Evolutionary conservation across 192 early-diverging fungal genomes (phyloP).

Genomic region (Coemansia sp.): DNA sequence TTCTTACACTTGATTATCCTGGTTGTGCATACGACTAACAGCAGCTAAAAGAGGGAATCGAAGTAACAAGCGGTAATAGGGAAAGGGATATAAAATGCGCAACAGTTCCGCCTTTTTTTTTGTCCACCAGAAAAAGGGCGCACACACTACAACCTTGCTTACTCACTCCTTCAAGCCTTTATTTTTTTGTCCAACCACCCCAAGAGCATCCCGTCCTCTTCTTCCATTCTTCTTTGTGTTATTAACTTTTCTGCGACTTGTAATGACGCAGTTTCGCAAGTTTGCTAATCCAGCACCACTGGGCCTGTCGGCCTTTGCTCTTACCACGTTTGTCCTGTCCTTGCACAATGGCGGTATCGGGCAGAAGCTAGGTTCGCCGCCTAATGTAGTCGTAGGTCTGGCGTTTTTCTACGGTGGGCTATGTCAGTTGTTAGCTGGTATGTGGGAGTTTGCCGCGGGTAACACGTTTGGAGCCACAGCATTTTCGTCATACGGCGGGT

Average conservation of each 20-base stretch:
- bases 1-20: conserved; percentile 2
- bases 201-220: no score
- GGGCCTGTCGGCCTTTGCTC: conserved; percentile 58
- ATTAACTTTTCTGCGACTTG: not conserved
- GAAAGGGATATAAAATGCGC: not conserved
- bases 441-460: conserved; percentile 80
- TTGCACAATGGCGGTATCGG: conserved; percentile 71
- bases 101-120: not conserved
- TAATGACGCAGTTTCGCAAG: conserved; percentile 48
- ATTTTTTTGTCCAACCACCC: not conserved
- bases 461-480: conserved; percentile 86
- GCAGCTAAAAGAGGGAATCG: not conserved
- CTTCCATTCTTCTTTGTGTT: not conserved
- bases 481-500: conserved; percentile 71
- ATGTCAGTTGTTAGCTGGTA: conserved; percentile 75
- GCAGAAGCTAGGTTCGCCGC: conserved; percentile 56
- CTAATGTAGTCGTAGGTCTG: conserved; percentile 64
- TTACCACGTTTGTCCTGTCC: conserved; percentile 69
- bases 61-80: not conserved
- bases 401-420: conserved; percentile 79
- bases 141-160: not conserved
- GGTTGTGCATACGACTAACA: not conserved
- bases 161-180: not conserved
- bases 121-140: not conserved
- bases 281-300: conserved; percentile 60